Evolutionary conservation across 2,329 filamentous ascomycete genomes (phyloP).

Genomic region (Colletotrichum orchidophilum): DNA sequence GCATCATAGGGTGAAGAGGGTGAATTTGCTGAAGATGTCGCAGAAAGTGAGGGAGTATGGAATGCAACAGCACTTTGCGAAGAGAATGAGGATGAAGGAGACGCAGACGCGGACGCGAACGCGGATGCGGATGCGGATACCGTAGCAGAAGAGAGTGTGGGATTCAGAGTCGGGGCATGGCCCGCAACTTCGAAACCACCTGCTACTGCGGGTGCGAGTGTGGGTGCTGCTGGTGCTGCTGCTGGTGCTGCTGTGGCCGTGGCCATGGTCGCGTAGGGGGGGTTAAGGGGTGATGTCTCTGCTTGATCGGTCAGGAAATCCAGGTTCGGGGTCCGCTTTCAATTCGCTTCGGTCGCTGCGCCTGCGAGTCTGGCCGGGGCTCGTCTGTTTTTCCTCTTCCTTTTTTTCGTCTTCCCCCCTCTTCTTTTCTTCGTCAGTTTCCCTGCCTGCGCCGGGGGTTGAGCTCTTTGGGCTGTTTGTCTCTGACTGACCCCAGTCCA

Average conservation of each 20-base stretch:
- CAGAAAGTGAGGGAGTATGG: conserved; percentile 10
- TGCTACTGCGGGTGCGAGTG: not conserved
- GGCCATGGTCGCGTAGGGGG: conserved; percentile 28
- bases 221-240: not conserved
- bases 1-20: conserved; percentile 46
- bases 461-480: conserved; percentile 13
- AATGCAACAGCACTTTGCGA: conserved; percentile 21
- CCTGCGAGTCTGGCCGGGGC: conserved; percentile 15
- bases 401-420: not conserved
- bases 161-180: conserved; percentile 30
- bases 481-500: conserved; percentile 27
- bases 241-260: conserved; percentile 18
- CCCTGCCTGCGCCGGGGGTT: not conserved
- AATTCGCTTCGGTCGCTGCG: conserved; percentile 23
- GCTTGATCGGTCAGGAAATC: not conserved
- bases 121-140: conserved; percentile 23
- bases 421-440: not conserved
- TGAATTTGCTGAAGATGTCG: conserved; percentile 24
- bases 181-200: conserved; percentile 32
- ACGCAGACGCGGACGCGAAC: conserved; percentile 27
- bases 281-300: not conserved
- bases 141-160: conserved; percentile 30
- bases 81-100: conserved; percentile 27
- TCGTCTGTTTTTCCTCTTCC: conserved; percentile 1
- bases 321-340: conserved; percentile 25